These are phyloP conservation scores for Verbascum thapsus DNA, from an alignment of 257 asterid species.

Conservation along the genomic window DNA sequence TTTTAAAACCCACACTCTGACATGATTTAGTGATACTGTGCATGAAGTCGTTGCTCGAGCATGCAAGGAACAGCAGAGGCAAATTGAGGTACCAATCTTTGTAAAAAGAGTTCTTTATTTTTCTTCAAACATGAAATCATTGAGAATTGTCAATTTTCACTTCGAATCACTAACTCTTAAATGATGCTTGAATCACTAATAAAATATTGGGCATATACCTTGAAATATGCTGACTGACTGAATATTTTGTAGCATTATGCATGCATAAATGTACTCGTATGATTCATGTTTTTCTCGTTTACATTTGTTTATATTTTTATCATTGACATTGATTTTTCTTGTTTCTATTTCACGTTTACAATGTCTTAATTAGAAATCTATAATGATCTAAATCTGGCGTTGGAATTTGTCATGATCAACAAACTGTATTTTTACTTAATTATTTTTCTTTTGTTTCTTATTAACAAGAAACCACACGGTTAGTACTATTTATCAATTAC, in stretches of 20 bases:
- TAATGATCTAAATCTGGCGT: background rate
- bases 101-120: conserved; percentile 6
- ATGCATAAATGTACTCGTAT: conserved; percentile 5
- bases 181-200: conserved; percentile 26
- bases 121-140: conserved; percentile 18
- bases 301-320: too few species aligned
- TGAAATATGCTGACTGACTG: conserved; percentile 12
- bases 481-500: conserved; percentile 19
- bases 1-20: conserved; percentile 15
- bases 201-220: conserved; percentile 6
- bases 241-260: conserved; percentile 11
- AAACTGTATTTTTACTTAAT: background rate
- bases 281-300: conserved; percentile 20
- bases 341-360: conserved; percentile 5
- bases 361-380: background rate
- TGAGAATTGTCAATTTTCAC: conserved; percentile 14
- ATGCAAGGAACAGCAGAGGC: conserved; percentile 98
- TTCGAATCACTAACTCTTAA: conserved; percentile 24
- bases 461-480: background rate
- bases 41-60: conserved; percentile 91
- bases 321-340: background rate
- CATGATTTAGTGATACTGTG: conserved; percentile 69
- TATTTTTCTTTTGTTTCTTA: conserved; percentile 3
- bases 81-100: conserved; percentile 73
- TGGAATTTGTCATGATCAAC: background rate